phyloP scores from a whole-genome alignment of 2,329 filamentous ascomycete genomes.

The Orbilia ellipsospora region DNA sequence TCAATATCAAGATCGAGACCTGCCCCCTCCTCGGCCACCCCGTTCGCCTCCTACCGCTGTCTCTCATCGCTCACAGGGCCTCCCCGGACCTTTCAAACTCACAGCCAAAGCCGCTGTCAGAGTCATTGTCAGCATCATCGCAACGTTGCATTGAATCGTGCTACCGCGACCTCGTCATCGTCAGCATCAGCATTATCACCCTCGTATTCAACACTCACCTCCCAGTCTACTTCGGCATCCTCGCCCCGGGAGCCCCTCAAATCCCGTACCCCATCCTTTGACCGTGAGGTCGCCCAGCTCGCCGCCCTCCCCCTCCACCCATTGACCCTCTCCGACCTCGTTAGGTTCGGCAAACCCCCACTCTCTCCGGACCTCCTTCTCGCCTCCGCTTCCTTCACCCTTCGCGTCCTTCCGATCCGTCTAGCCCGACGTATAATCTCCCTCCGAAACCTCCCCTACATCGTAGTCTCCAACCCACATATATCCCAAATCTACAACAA shows the following conservation, averaged over 20 bases:
- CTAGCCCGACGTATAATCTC: constrained; percentile 94
- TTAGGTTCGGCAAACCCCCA: constrained; percentile 71
- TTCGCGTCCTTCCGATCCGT: constrained; percentile 88
- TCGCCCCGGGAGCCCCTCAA: constrained; percentile 24
- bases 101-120: constrained; percentile 4
- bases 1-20: background rate
- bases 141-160: constrained; percentile 45
- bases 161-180: constrained; percentile 41
- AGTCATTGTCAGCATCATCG: constrained; percentile 23
- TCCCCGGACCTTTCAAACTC: constrained; percentile 29
- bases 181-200: background rate
- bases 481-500: constrained; percentile 95
- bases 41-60: constrained; percentile 35
- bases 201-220: constrained; percentile 30
- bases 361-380: constrained; percentile 69
- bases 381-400: constrained; percentile 93
- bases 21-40: background rate
- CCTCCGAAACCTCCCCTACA: constrained; percentile 91
- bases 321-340: constrained; percentile 85
- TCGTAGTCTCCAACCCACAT: constrained; percentile 97
- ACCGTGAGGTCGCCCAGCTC: constrained; percentile 76
- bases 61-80: constrained; percentile 29
- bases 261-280: constrained; percentile 52
- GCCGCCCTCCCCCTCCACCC: constrained; percentile 82
- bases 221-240: constrained; percentile 26